Base-by-base conservation (phyloP, 345 rosid species). In the Moringa oleifera region DNA sequence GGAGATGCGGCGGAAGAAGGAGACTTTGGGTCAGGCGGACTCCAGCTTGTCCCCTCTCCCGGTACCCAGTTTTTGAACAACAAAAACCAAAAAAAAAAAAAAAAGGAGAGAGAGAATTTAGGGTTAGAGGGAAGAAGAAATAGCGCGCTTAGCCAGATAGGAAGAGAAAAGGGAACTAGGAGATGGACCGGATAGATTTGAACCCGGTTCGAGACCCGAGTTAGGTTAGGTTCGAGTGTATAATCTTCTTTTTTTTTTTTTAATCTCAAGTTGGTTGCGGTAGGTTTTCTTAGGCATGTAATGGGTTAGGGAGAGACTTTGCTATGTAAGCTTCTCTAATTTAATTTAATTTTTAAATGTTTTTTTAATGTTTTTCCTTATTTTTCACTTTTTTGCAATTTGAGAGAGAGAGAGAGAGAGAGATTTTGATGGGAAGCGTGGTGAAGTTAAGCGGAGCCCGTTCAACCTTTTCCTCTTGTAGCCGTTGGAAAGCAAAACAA, bases 1-100 rank as follows among this genome's bases (percentile, higher is more conserved):
- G 51, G 98, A 93, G 75, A 81, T 93, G 81, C 76, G 98, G 20
- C 79, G 76, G 68, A 72, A 77, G 80, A 90, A 81, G 75, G 81
- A 76, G 66, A n/a, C n/a, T n/a, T 7, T 54, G 54, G 74, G 57
- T 53, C 68, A 57, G 59, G 33, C 77, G 10, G 85, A 73, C 23
- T 57, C 80, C 53, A 78, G 71, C 53, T 52, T 64, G 73, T 61
- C 65, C 33, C 59, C 72, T 6, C 61, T 64, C 2, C 67, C 68
- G 20, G 85, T 80, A 23, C 76, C 87, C 37, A 85, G 85, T 77
- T 90, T 84, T 84, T 82, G 88, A 77, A 63, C 37, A 62, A 51
- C 31, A 53, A n/a, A 18, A 51, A 77, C 58, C 37, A 62, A 51
- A 47, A 53, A n/a, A 18, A 51, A 13, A 18, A 20, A 51, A 2